Percentiles rank a stretch among this genome's conserved stretches.
Evolutionary conservation across 768 basidiomycete genomes (phyloP).

Genomic region (Lactarius psammicola): DNA sequence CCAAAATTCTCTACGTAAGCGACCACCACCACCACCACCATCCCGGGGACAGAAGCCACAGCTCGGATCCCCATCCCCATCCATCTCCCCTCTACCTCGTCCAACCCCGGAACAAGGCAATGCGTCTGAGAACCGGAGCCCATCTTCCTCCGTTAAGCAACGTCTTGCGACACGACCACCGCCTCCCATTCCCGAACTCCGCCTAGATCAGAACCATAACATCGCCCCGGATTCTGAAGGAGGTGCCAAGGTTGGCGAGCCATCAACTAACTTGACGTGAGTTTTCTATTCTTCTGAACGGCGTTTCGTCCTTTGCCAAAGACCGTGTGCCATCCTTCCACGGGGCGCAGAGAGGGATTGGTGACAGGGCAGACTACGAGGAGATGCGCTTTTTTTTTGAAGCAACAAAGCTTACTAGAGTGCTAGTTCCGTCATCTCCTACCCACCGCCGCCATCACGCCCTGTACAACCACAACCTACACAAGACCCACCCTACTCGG

Average conservation of each 20-base stretch:
- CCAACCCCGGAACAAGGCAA: conserved; percentile 8
- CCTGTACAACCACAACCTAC: neutral
- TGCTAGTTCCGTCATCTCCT: conserved; percentile 6
- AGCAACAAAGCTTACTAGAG: conserved; percentile 6
- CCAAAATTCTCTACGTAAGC: conserved; percentile 20
- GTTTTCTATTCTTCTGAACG: neutral
- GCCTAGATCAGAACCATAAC: neutral
- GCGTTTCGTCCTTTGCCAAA: neutral
- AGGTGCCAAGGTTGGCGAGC: neutral
- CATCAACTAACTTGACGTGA: conserved; percentile 8
- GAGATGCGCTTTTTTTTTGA: neutral
- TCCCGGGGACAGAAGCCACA: conserved; percentile 21
- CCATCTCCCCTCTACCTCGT: conserved; percentile 14
- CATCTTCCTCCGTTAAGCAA: conserved; percentile 18
- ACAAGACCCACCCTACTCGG: neutral
- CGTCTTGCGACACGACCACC: conserved; percentile 20
- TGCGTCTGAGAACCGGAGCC: conserved; percentile 6
- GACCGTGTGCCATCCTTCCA: neutral
- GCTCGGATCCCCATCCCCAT: conserved; percentile 22
- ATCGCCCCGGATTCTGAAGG: neutral
- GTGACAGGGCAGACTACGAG: neutral
- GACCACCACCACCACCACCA: conserved; percentile 18
- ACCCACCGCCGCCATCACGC: conserved; percentile 7
- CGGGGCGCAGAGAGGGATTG: neutral
- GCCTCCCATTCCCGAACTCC: conserved; percentile 22